These are phyloP conservation scores for Ensete ventricosum DNA, from an alignment of 176 grass and related monocot species.

Conservation along the genomic window DNA sequence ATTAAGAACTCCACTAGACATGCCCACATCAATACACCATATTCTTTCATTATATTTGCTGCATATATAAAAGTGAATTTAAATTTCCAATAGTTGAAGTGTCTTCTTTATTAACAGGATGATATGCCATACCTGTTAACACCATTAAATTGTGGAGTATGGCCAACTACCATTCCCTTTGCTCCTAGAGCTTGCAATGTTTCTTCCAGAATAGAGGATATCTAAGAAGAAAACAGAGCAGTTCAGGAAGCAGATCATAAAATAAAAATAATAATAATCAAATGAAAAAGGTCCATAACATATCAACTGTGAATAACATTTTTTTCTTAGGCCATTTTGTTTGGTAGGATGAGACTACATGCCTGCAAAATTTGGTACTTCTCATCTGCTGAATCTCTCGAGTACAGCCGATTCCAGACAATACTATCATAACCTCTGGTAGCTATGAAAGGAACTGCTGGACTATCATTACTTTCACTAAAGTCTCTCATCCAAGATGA, in stretches of 20 bases:
- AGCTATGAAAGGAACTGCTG: constrained; percentile 66
- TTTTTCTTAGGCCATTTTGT: background rate
- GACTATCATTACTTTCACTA: constrained; percentile 31
- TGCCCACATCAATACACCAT: constrained; percentile 93
- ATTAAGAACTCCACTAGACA: constrained; percentile 81
- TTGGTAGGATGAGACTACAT: constrained; percentile 13
- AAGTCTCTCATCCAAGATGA: constrained; percentile 66
- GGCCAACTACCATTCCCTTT: constrained; percentile 89
- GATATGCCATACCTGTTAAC: constrained; percentile 54
- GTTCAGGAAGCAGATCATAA: background rate
- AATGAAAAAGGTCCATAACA: background rate
- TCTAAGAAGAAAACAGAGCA: constrained; percentile 33
- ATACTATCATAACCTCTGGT: constrained; percentile 87
- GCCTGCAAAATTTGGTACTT: constrained; percentile 37
- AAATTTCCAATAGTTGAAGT: background rate
- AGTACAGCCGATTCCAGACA: constrained; percentile 83
- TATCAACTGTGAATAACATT: background rate
- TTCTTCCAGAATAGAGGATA: constrained; percentile 67
- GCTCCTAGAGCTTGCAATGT: constrained; percentile 60
- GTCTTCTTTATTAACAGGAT: background rate
- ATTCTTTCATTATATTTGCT: constrained; percentile 80
- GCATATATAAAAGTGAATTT: constrained; percentile 18
- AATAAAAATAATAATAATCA: background rate
- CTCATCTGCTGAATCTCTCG: constrained; percentile 39
- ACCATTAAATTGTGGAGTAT: constrained; percentile 74